A percentile compares a stretch with the other conserved stretches of the same genome.
Conservation (phyloP, 2,329 filamentous ascomycete genomes). For the Monilinia fructicola region DNA sequence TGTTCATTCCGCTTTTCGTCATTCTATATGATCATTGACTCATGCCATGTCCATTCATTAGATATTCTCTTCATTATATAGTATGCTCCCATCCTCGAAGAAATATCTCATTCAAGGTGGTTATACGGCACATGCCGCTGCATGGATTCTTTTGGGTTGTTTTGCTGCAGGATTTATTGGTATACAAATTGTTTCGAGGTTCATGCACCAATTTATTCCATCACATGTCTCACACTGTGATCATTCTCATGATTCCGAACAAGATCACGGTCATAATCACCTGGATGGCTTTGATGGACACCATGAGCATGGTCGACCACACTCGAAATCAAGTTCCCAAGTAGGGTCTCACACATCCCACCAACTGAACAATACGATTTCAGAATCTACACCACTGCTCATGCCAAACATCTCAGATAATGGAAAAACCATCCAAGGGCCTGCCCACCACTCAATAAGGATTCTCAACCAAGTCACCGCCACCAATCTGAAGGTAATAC, state of each 20-base stretch:
- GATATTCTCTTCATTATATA: slow-evolving; percentile 90
- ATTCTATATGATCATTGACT: not conserved
- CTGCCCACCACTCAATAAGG: not conserved
- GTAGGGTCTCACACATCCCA: not conserved
- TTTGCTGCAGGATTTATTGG: slow-evolving; percentile 73
- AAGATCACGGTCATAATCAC: slow-evolving; percentile 29
- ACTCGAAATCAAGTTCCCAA: slow-evolving; percentile 11
- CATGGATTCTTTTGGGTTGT: slow-evolving; percentile 65
- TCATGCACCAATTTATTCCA: slow-evolving; percentile 72
- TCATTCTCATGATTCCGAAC: slow-evolving; percentile 64
- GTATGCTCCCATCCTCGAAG: slow-evolving; percentile 86
- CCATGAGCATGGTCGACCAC: slow-evolving; percentile 3
- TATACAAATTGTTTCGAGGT: slow-evolving; percentile 70
- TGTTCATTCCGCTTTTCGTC: not conserved
- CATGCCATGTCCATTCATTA: slow-evolving; percentile 43
- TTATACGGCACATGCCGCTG: slow-evolving; percentile 64
- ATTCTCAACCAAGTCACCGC: slow-evolving; percentile 20
- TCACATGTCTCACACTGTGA: slow-evolving; percentile 81
- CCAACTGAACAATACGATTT: slow-evolving; percentile 28
- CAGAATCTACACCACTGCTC: slow-evolving; percentile 38
- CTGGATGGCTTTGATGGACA: not conserved
- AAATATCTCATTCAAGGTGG: slow-evolving; percentile 71
- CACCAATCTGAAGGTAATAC: slow-evolving; percentile 11
- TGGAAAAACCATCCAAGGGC: slow-evolving; percentile 18
- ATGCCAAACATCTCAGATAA: slow-evolving; percentile 24